Evolutionary conservation across 208 protist genomes (phyloP).

Genomic region (Acanthamoeba lenticulata): DNA sequence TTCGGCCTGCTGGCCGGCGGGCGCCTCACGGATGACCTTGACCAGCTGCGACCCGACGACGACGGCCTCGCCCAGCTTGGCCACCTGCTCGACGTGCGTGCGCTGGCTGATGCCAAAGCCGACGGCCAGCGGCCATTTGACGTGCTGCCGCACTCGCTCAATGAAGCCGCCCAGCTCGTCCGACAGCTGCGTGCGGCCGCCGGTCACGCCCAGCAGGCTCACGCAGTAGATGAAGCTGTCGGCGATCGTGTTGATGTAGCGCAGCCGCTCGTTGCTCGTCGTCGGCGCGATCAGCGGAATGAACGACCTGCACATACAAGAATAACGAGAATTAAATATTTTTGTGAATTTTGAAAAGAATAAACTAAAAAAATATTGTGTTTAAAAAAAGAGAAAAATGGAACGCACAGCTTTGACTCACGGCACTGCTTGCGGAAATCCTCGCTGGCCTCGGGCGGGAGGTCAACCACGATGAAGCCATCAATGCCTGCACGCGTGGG

Average conservation of each 20-base stretch:
- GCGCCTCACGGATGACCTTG: constrained; percentile 62
- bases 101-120: constrained; percentile 85
- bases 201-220: constrained; percentile 84
- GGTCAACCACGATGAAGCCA: constrained; percentile 90
- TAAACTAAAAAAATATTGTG: background rate
- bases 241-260: constrained; percentile 70
- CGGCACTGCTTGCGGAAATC: constrained; percentile 44
- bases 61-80: constrained; percentile 80
- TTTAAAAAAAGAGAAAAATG: background rate
- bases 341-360: background rate
- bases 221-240: constrained; percentile 83
- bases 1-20: background rate
- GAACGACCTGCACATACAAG: constrained; percentile 59
- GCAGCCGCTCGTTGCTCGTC: constrained; percentile 73
- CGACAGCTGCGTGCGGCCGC: constrained; percentile 72
- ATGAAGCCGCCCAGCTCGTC: constrained; percentile 68
- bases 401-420: background rate
- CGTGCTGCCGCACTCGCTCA: constrained; percentile 42
- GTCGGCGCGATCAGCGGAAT: constrained; percentile 83
- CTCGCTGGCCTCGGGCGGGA: constrained; percentile 84
- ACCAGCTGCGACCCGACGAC: constrained; percentile 85
- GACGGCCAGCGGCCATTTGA: constrained; percentile 82
- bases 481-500: constrained; percentile 70
- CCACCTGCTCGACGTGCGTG: constrained; percentile 74
- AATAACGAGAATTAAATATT: background rate